Percentiles rank a stretch among this genome's conserved stretches.
Conservation (phyloP, 2,329 filamentous ascomycete species). For the Bipolaris oryzae region DNA sequence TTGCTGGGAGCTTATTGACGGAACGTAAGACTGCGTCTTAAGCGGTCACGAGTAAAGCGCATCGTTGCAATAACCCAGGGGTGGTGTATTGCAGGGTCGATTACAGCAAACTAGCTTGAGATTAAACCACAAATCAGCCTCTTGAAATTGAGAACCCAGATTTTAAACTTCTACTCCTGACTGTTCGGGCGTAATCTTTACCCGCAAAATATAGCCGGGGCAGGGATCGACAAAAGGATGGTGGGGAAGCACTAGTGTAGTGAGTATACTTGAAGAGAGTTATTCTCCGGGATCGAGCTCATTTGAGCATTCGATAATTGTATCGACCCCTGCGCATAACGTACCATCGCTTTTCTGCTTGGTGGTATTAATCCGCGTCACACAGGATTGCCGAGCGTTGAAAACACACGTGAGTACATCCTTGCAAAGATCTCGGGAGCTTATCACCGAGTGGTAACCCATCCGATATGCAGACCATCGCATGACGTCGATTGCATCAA, state of each 20-base stretch:
- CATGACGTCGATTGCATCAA: background rate
- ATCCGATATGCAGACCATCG: slow-evolving; percentile 3
- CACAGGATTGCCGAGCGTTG: background rate
- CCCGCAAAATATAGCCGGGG: slow-evolving; percentile 12
- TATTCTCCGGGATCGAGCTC: slow-evolving; percentile 16
- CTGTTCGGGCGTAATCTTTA: background rate
- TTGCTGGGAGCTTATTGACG: slow-evolving; percentile 14
- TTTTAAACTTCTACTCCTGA: background rate
- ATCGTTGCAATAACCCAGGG: slow-evolving; percentile 6
- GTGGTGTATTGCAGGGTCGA: background rate
- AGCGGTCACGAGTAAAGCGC: slow-evolving; percentile 18
- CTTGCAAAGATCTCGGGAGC: background rate
- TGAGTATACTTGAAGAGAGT: slow-evolving; percentile 1
- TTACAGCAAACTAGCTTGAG: background rate
- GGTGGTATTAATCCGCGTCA: background rate
- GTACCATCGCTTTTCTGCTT: background rate
- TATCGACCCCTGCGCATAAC: slow-evolving; percentile 9
- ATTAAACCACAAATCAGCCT: background rate
- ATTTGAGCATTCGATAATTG: slow-evolving; percentile 15
- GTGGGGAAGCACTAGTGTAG: slow-evolving; percentile 25
- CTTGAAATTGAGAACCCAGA: background rate
- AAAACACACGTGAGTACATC: background rate
- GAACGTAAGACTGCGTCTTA: slow-evolving; percentile 2
- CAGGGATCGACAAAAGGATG: slow-evolving; percentile 19
- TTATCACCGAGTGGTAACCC: background rate